Percentiles rank a stretch among this genome's conserved stretches.
These are phyloP conservation scores for Chaetomidium leptoderma DNA, from an alignment of 495 filamentous ascomycete genomes.

Conservation along the genomic window DNA sequence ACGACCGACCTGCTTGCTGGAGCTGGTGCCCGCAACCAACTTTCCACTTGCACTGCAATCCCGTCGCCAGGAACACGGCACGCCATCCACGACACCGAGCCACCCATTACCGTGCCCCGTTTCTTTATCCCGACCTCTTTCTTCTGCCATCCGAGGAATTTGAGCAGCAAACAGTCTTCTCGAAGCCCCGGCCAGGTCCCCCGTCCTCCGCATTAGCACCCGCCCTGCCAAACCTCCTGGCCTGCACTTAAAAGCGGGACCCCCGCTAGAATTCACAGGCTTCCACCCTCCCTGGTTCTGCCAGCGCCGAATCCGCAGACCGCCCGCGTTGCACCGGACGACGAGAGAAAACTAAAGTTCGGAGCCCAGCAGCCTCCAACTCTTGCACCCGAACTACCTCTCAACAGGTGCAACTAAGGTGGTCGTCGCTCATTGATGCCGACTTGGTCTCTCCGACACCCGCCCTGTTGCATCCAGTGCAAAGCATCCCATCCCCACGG, in stretches of 20 bases:
- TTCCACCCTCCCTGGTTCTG: constrained; percentile 22
- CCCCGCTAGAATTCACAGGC: constrained; percentile 28
- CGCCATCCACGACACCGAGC: background rate
- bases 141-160: constrained; percentile 6
- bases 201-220: background rate
- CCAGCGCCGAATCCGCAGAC: constrained; percentile 28
- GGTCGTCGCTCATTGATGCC: constrained; percentile 17
- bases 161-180: constrained; percentile 6
- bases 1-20: background rate
- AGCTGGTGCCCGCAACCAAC: too few species aligned
- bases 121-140: constrained; percentile 15
- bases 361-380: constrained; percentile 24
- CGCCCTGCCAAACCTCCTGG: constrained; percentile 1
- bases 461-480: constrained; percentile 20
- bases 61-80: background rate
- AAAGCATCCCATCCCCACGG: background rate
- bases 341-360: constrained; percentile 30
- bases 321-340: constrained; percentile 39
- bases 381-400: constrained; percentile 13
- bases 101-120: background rate
- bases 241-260: constrained; percentile 20
- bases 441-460: constrained; percentile 4
- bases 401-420: constrained; percentile 8
- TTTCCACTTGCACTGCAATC: constrained; percentile 1
- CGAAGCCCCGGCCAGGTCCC: background rate